Conservation (phyloP, 352 stramenopile genomes). For the Globisporangium paddicum region DNA sequence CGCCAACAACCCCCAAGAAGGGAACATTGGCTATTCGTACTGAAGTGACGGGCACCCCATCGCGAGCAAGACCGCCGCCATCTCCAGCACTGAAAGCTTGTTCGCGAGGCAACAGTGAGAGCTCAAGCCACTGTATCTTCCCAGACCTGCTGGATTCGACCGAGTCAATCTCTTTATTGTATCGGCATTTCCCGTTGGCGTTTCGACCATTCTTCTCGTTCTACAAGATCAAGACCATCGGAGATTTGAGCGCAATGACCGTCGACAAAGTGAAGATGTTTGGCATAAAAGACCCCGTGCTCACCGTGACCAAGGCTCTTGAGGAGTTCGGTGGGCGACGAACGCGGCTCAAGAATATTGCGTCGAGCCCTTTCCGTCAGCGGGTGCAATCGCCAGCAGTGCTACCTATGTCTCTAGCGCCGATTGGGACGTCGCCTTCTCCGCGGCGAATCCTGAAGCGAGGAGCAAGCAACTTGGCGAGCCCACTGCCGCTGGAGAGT, state of each 20-base stretch:
- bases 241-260: slow-evolving; percentile 49
- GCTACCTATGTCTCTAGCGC: slow-evolving; percentile 13
- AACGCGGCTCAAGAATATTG: slow-evolving; percentile 28
- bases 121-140: slow-evolving; percentile 29
- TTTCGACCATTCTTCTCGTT: slow-evolving; percentile 57
- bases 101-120: neutral
- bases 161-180: slow-evolving; percentile 43
- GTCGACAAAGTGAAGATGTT: slow-evolving; percentile 52
- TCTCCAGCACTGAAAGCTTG: neutral
- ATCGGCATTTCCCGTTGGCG: slow-evolving; percentile 44
- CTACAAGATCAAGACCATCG: slow-evolving; percentile 67
- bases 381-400: slow-evolving; percentile 13
- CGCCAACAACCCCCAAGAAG: slow-evolving; percentile 6
- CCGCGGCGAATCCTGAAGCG: slow-evolving; percentile 34
- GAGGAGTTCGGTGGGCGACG: slow-evolving; percentile 44
- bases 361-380: slow-evolving; percentile 36
- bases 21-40: neutral
- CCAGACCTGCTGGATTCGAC: slow-evolving; percentile 37
- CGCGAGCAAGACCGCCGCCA: neutral
- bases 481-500: slow-evolving; percentile 25
- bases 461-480: slow-evolving; percentile 14
- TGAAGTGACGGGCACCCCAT: neutral
- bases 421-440: slow-evolving; percentile 25
- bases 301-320: slow-evolving; percentile 46
- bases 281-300: slow-evolving; percentile 51